Percentiles rank a stretch among this genome's conserved stretches.
Evolutionary conservation across 345 rosid genomes (phyloP).

Genomic region (Tarenaya hassleriana): DNA sequence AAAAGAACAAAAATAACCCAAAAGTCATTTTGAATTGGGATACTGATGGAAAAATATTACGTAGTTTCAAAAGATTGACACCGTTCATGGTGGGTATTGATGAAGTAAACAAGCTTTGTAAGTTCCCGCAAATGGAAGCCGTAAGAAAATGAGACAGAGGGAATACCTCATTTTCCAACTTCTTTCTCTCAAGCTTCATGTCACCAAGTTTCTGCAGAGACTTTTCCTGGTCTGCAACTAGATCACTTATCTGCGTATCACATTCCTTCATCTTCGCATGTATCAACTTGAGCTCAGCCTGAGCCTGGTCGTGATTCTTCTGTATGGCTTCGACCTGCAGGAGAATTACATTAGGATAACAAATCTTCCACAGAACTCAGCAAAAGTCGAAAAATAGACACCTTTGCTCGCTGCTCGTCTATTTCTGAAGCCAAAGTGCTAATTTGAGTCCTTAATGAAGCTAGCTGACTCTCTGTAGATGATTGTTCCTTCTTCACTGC

Average conservation of each 20-base stretch:
- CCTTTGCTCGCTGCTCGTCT: conserved; percentile 65
- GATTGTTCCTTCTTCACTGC: conserved; percentile 56
- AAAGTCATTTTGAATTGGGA: too few species aligned
- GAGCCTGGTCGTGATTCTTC: conserved; percentile 51
- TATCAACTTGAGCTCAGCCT: conserved; percentile 55
- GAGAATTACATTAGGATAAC: conserved; percentile 19
- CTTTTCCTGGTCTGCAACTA: conserved; percentile 63
- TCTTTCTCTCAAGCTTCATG: conserved; percentile 78
- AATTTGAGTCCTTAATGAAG: conserved; percentile 53
- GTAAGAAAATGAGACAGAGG: neutral
- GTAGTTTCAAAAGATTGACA: too few species aligned
- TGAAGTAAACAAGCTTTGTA: too few species aligned
- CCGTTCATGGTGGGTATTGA: too few species aligned
- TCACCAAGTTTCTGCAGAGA: conserved; percentile 67
- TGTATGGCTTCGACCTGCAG: conserved; percentile 59
- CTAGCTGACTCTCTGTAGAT: conserved; percentile 73
- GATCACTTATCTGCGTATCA: conserved; percentile 71
- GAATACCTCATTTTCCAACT: conserved; percentile 91
- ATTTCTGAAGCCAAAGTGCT: conserved; percentile 53
- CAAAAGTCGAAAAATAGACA: conserved; percentile 26
- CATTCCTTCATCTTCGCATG: conserved; percentile 86
- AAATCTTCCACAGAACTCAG: neutral
- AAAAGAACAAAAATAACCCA: too few species aligned
- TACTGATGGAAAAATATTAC: too few species aligned
- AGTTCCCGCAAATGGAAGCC: too few species aligned